These are phyloP conservation scores for Phalaenopsis hybrid DNA, from an alignment of 116 monocot species.

Conservation along the genomic window DNA sequence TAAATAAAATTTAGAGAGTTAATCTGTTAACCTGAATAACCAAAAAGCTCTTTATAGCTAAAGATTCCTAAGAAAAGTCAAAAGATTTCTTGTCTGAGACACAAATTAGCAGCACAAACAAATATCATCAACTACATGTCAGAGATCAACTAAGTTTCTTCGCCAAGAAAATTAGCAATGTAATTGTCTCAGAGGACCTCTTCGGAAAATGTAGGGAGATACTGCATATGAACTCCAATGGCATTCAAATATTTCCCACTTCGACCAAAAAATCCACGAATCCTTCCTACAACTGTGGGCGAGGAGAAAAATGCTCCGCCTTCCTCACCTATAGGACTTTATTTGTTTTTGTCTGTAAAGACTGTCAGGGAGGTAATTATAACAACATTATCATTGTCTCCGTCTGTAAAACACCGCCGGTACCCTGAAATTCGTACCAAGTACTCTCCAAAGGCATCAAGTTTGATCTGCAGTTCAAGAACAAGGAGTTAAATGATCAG, in stretches of 20 bases:
- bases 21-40: too few species aligned
- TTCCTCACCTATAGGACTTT: slow-evolving; percentile 7
- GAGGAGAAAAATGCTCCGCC: slow-evolving; percentile 9
- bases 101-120: too few species aligned
- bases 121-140: too few species aligned
- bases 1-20: too few species aligned
- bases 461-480: slow-evolving; percentile 29
- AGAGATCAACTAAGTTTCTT: too few species aligned
- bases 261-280: slow-evolving; percentile 5
- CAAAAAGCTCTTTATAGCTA: too few species aligned
- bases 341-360: not conserved
- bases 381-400: not conserved
- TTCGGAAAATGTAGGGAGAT: not conserved
- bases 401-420: not conserved
- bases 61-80: too few species aligned
- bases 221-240: slow-evolving; percentile 11
- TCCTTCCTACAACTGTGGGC: not conserved
- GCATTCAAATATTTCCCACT: slow-evolving; percentile 4
- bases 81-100: too few species aligned
- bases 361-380: slow-evolving; percentile 2
- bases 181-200: too few species aligned
- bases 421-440: slow-evolving; percentile 9
- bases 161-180: too few species aligned
- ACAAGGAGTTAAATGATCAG: not conserved
- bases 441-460: slow-evolving; percentile 31